A percentile compares a stretch with the other conserved stretches of the same genome.
Conservation (phyloP, 2,329 filamentous ascomycete genomes). For the Fonsecaea pugnacius region DNA sequence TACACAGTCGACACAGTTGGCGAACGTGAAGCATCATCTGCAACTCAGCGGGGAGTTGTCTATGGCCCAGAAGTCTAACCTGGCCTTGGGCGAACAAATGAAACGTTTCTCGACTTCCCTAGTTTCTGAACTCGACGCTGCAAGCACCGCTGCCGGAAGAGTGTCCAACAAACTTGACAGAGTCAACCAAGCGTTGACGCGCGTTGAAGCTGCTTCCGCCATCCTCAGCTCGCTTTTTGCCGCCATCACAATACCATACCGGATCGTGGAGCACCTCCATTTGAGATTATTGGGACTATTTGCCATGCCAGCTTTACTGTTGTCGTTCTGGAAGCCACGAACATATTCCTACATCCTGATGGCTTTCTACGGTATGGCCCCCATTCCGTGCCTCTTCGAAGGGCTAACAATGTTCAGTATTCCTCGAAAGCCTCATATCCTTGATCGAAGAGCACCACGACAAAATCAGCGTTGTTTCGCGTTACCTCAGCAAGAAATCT, state of each 20-base stretch:
- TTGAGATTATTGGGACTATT: slow-evolving; percentile 24
- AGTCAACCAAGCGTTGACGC: slow-evolving; percentile 29
- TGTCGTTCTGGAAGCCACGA: slow-evolving; percentile 26
- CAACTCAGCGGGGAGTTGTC: slow-evolving; percentile 22
- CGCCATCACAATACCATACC: slow-evolving; percentile 25
- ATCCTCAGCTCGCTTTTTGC: slow-evolving; percentile 25
- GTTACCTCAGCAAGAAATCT: slow-evolving; percentile 5
- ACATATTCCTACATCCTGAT: slow-evolving; percentile 26
- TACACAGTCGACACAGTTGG: slow-evolving; percentile 20
- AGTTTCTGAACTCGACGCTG: slow-evolving; percentile 28
- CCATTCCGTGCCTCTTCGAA: neutral
- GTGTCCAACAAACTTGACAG: slow-evolving; percentile 27
- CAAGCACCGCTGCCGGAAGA: slow-evolving; percentile 19
- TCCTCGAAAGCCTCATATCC: slow-evolving; percentile 28
- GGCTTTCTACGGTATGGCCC: slow-evolving; percentile 26
- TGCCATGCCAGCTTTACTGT: slow-evolving; percentile 16
- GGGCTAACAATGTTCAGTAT: slow-evolving; percentile 21
- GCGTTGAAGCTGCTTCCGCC: slow-evolving; percentile 27
- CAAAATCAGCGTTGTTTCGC: neutral
- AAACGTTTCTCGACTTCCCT: slow-evolving; percentile 19
- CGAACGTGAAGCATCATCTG: slow-evolving; percentile 17
- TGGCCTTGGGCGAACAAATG: slow-evolving; percentile 21
- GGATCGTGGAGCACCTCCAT: slow-evolving; percentile 24
- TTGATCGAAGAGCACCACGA: slow-evolving; percentile 19
- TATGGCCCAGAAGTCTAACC: slow-evolving; percentile 20